A percentile compares a stretch with the other conserved stretches of the same genome.
phyloP scores from a whole-genome alignment of 2,329 filamentous ascomycete genomes.

The Ophiocordyceps robertsii region DNA sequence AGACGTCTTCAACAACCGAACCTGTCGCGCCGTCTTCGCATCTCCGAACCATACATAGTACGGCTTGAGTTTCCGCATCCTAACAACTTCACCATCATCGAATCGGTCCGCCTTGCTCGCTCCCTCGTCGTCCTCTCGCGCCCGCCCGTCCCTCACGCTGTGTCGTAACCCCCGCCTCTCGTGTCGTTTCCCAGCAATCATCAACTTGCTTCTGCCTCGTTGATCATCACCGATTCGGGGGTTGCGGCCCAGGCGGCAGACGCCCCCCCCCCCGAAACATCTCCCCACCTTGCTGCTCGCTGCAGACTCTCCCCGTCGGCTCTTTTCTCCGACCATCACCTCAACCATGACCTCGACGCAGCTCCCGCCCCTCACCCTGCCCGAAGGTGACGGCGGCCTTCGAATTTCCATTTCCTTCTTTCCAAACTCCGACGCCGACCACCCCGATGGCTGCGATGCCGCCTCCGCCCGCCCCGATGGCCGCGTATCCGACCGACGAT shows the following conservation, averaged over 20 bases:
- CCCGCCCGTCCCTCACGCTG: too few relatives aligned
- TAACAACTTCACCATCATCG: too few relatives aligned
- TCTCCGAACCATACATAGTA: too few relatives aligned
- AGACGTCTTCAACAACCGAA: too few relatives aligned
- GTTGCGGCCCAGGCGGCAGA: neutral
- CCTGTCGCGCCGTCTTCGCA: too few relatives aligned
- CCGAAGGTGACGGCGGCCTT: conserved; percentile 10
- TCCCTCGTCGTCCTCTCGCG: too few relatives aligned
- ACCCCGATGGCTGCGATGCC: conserved; percentile 7
- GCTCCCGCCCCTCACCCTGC: neutral
- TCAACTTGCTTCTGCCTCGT: neutral
- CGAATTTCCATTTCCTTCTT: conserved; percentile 14
- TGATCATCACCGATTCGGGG: neutral
- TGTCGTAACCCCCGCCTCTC: neutral
- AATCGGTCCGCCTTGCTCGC: too few relatives aligned
- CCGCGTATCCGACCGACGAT: neutral
- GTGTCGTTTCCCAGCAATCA: neutral
- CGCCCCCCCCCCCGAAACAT: conserved; percentile 5
- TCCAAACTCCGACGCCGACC: neutral
- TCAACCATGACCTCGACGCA: neutral
- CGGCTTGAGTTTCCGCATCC: too few relatives aligned
- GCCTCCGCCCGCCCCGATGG: conserved; percentile 2
- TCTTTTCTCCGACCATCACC: neutral
- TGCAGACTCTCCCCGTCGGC: neutral
- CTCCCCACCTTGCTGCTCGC: conserved; percentile 11